These are phyloP conservation scores for Herpetomonas muscarum DNA, from an alignment of 208 protist species.

Conservation along the genomic window DNA sequence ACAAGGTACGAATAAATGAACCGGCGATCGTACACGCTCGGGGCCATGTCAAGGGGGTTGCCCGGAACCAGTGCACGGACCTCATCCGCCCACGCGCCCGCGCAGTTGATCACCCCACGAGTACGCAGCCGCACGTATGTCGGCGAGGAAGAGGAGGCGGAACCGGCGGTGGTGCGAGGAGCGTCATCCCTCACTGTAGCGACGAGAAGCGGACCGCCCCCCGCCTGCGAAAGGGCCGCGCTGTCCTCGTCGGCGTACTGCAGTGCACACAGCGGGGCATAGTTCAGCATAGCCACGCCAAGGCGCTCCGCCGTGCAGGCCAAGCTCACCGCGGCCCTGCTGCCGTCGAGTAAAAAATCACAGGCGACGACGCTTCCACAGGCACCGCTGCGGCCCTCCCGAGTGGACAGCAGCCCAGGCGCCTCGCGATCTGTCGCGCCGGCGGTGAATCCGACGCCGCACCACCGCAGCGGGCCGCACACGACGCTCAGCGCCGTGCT, in stretches of 20 bases:
- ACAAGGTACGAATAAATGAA: constrained; percentile 57
- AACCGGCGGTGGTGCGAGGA: neutral
- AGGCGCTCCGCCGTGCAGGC: constrained; percentile 68
- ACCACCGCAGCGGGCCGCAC: constrained; percentile 34
- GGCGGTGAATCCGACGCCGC: constrained; percentile 13
- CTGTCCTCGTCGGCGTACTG: constrained; percentile 3
- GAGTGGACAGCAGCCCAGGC: neutral
- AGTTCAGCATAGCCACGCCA: constrained; percentile 61
- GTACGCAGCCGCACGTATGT: constrained; percentile 25
- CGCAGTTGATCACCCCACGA: constrained; percentile 67
- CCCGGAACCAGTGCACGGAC: constrained; percentile 38
- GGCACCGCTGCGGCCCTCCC: neutral
- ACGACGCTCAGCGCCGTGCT: constrained; percentile 48
- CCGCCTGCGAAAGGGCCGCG: too few relatives aligned
- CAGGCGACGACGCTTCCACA: constrained; percentile 33
- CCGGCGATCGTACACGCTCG: constrained; percentile 29
- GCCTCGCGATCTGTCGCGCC: constrained; percentile 14
- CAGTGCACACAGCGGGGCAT: constrained; percentile 35
- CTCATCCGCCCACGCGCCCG: constrained; percentile 53
- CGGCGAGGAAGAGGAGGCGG: too few relatives aligned
- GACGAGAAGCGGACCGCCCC: too few relatives aligned
- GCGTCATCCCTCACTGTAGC: too few relatives aligned
- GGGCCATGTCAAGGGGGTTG: constrained; percentile 28
- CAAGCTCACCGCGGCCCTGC: constrained; percentile 33
- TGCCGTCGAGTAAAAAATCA: constrained; percentile 47